These are phyloP conservation scores for Monsonia emarginata DNA, from an alignment of 441 rosid species.

Conservation along the genomic window DNA sequence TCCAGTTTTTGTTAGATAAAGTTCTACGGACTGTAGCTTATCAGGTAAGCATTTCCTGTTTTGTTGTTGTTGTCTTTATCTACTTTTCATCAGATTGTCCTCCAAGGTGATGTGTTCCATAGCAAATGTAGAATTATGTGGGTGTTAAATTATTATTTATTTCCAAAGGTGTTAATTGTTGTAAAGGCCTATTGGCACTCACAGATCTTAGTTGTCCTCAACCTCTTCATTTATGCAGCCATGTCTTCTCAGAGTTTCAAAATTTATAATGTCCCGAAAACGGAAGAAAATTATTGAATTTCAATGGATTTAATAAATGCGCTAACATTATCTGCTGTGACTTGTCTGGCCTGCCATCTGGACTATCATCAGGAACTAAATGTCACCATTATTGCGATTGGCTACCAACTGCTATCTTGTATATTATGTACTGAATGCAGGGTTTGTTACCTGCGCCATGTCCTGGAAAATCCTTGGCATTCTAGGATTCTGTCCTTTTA, in stretches of 20 bases:
- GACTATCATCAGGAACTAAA: not conserved
- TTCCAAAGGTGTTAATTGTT: not conserved
- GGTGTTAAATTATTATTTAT: not conserved
- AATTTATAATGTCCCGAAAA: too few relatives aligned
- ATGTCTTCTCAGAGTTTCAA: too few relatives aligned
- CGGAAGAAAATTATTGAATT: too few relatives aligned
- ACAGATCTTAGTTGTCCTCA: not conserved
- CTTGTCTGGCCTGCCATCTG: not conserved
- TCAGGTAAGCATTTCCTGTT: conserved; percentile 39
- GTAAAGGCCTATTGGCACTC: too few relatives aligned
- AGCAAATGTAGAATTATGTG: too few relatives aligned
- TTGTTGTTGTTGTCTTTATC: not conserved
- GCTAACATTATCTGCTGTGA: too few relatives aligned
- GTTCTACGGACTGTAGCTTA: conserved; percentile 81
- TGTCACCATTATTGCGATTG: not conserved
- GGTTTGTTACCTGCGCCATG: not conserved
- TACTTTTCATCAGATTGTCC: not conserved
- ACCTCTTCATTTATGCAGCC: not conserved
- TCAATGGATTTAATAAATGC: too few relatives aligned
- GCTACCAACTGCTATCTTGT: not conserved
- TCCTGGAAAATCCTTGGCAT: not conserved
- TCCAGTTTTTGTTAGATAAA: conserved; percentile 71
- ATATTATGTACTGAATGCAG: not conserved
- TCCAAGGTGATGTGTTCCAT: not conserved
- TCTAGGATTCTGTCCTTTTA: not conserved